These are phyloP conservation scores for Trypethelium eluteriae DNA, from an alignment of 495 filamentous ascomycete genomes.

Conservation along the genomic window DNA sequence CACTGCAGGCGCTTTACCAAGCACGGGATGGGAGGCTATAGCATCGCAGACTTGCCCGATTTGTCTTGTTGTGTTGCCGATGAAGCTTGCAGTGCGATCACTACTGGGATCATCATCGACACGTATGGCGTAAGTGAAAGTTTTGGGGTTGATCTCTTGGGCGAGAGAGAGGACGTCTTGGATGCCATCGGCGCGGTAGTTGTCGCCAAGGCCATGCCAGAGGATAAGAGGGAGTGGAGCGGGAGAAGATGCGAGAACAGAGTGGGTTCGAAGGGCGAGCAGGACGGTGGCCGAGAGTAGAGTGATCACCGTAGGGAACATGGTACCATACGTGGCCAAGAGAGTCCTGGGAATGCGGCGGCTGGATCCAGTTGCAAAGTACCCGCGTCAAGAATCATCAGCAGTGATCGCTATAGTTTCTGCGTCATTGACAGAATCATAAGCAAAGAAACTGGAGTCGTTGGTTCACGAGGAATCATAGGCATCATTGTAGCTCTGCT, in stretches of 20 bases:
- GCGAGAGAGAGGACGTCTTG: conserved; percentile 57
- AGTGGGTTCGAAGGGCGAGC: neutral
- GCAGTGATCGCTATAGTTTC: no score
- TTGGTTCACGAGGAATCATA: no score
- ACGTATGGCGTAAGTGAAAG: conserved; percentile 72
- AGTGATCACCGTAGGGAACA: neutral
- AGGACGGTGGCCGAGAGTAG: neutral
- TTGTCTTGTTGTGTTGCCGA: conserved; percentile 82
- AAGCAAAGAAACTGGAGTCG: no score
- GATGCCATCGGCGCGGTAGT: conserved; percentile 69
- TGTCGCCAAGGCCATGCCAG: conserved; percentile 82
- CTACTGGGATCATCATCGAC: conserved; percentile 55
- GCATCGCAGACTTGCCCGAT: conserved; percentile 71
- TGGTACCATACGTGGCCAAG: neutral
- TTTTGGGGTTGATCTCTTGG: conserved; percentile 67
- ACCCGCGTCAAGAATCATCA: no score
- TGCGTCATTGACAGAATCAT: no score
- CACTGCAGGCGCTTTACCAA: conserved; percentile 72
- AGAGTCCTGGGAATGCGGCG: no score
- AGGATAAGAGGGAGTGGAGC: conserved; percentile 77
- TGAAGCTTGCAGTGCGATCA: conserved; percentile 79
- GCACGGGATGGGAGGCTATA: conserved; percentile 66
- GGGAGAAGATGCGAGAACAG: conserved; percentile 7
- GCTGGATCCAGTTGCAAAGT: no score
- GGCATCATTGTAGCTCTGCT: no score